These are phyloP conservation scores for Pichia sp. DNA, from an alignment of 1,139 yeast genomes.

Conservation along the genomic window DNA sequence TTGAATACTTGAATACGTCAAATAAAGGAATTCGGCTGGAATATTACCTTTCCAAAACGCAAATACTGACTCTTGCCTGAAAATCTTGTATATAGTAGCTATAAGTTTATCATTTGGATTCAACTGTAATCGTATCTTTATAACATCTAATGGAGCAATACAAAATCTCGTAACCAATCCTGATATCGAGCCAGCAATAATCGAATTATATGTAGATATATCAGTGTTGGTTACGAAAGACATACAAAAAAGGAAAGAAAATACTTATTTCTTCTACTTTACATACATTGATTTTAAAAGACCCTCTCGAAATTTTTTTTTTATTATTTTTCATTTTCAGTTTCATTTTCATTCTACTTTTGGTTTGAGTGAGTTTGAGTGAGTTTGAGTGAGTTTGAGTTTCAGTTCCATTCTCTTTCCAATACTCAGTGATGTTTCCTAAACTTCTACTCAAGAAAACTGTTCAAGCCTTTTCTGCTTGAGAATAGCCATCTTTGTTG, in stretches of 20 bases:
- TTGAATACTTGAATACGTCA: background rate
- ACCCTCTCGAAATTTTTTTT: no score
- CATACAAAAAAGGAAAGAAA: no score
- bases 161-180: slow-evolving; percentile 40
- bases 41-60: slow-evolving; percentile 93
- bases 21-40: slow-evolving; percentile 81
- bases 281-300: no score
- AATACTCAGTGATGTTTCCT: no score
- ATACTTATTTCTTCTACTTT: no score
- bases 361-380: no score
- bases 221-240: background rate
- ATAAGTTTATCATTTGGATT: slow-evolving; percentile 21
- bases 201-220: slow-evolving; percentile 15
- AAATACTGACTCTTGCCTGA: slow-evolving; percentile 42
- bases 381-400: no score
- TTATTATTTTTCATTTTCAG: no score
- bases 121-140: slow-evolving; percentile 80
- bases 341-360: no score
- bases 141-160: slow-evolving; percentile 85
- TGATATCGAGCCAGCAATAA: slow-evolving; percentile 25
- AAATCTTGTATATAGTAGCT: slow-evolving; percentile 33
- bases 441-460: no score
- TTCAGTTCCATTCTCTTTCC: no score
- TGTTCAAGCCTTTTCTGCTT: slow-evolving; percentile 56
- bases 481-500: slow-evolving; percentile 50